Percentiles rank a stretch among this genome's conserved stretches.
These are phyloP conservation scores for Fusarium austroafricanum DNA, from an alignment of 2,329 filamentous ascomycete genomes.

Conservation along the genomic window DNA sequence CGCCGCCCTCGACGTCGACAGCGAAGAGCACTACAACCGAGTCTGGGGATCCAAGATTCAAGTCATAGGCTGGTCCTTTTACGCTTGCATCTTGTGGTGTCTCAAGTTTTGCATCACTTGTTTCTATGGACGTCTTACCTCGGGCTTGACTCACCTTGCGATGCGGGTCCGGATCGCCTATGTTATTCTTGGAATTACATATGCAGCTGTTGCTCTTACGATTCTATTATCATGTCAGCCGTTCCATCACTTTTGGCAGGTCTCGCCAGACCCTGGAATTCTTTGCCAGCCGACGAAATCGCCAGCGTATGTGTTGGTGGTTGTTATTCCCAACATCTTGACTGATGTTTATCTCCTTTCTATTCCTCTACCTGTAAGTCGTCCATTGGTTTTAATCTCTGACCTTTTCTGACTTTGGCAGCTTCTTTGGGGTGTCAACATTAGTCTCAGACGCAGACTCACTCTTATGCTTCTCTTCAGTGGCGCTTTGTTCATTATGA, in stretches of 20 bases:
- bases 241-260: constrained; percentile 62
- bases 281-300: constrained; percentile 39
- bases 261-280: constrained; percentile 51
- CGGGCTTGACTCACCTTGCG: constrained; percentile 32
- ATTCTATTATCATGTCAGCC: constrained; percentile 46
- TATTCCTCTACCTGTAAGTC: constrained; percentile 34
- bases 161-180: constrained; percentile 32
- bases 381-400: fast-evolving
- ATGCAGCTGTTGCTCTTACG: constrained; percentile 27
- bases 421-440: constrained; percentile 42
- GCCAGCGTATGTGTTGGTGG: constrained; percentile 34
- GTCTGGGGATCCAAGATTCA: constrained; percentile 49
- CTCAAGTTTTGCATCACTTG: constrained; percentile 47
- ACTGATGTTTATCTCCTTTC: constrained; percentile 37
- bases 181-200: constrained; percentile 29
- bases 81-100: constrained; percentile 47
- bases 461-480: constrained; percentile 40
- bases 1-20: constrained; percentile 22
- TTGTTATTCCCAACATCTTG: constrained; percentile 39
- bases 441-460: constrained; percentile 37
- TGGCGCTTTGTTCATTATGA: constrained; percentile 40
- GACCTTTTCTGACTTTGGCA: background rate
- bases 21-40: constrained; percentile 39
- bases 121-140: constrained; percentile 47
- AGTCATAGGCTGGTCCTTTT: constrained; percentile 48